phyloP scores from a whole-genome alignment of 2,329 filamentous ascomycete genomes.

The Claviceps pazoutovae region DNA sequence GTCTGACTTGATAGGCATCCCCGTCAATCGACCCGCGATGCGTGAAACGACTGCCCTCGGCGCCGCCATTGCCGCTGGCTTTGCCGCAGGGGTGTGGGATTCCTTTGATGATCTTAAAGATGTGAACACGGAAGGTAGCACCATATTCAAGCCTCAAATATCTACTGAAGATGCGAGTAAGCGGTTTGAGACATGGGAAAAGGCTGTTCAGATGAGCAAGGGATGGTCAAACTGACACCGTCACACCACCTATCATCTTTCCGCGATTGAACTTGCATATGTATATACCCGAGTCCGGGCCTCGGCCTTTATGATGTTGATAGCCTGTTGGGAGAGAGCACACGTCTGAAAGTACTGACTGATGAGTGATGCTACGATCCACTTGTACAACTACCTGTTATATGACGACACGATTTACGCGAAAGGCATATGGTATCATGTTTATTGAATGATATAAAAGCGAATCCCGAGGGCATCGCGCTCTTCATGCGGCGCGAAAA shows the following conservation, averaged over 20 bases:
- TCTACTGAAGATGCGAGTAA: conserved; percentile 40
- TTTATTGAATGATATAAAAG: too few relatives aligned
- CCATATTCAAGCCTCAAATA: conserved; percentile 54
- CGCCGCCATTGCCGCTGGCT: conserved; percentile 70
- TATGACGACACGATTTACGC: too few relatives aligned
- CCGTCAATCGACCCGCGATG: conserved; percentile 66
- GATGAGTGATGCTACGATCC: too few relatives aligned
- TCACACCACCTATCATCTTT: neutral
- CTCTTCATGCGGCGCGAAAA: too few relatives aligned
- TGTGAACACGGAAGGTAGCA: conserved; percentile 56
- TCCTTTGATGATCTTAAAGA: conserved; percentile 57
- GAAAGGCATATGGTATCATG: too few relatives aligned
- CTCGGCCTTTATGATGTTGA: too few relatives aligned
- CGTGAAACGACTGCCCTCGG: conserved; percentile 72
- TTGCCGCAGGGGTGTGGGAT: conserved; percentile 62
- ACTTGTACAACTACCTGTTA: too few relatives aligned
- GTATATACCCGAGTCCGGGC: too few relatives aligned
- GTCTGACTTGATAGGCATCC: conserved; percentile 66
- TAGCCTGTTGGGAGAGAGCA: too few relatives aligned
- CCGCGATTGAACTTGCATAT: too few relatives aligned
- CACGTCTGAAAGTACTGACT: too few relatives aligned
- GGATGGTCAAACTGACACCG: conserved; percentile 43
- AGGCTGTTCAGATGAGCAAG: conserved; percentile 65
- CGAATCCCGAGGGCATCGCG: too few relatives aligned
- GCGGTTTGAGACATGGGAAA: conserved; percentile 59